phyloP scores from a whole-genome alignment of 2,329 filamentous ascomycete genomes.

The Metarhizium robertsii region DNA sequence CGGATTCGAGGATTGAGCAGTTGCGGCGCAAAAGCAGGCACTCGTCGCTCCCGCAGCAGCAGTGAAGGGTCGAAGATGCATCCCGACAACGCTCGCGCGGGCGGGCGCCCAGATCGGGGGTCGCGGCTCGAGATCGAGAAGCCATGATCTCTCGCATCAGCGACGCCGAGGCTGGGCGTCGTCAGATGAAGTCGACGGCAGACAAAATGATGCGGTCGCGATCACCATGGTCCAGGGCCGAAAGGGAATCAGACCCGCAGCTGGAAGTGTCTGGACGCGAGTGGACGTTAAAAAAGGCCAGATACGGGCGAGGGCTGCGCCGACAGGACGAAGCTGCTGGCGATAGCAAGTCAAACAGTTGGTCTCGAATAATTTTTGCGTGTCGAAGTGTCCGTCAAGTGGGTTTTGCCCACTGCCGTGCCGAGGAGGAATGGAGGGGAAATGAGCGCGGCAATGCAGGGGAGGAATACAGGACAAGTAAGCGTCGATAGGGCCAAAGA shows the following conservation, averaged over 20 bases:
- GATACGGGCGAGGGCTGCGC: background rate
- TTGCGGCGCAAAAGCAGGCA: slow-evolving; percentile 79
- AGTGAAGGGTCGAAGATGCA: slow-evolving; percentile 37
- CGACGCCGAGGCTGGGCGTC: slow-evolving; percentile 5
- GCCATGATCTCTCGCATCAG: slow-evolving; percentile 5
- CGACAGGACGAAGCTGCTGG: background rate
- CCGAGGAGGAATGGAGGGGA: slow-evolving; percentile 1
- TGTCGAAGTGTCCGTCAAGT: background rate
- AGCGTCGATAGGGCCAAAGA: no score
- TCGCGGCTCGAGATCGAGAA: slow-evolving; percentile 4
- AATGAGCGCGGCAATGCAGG: background rate
- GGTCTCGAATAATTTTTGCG: background rate
- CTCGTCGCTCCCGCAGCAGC: slow-evolving; percentile 77
- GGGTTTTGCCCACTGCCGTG: background rate
- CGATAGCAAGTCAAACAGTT: background rate
- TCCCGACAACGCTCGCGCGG: slow-evolving; percentile 13
- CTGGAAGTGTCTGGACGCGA: background rate
- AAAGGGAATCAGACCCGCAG: background rate
- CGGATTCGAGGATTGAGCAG: slow-evolving; percentile 62
- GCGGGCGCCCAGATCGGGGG: slow-evolving; percentile 12
- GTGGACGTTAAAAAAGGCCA: background rate
- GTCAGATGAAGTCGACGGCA: slow-evolving; percentile 1
- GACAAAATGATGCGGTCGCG: background rate
- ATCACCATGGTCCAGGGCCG: slow-evolving; percentile 7
- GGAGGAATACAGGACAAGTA: no score